These are phyloP conservation scores for Ceratocystis variospora DNA, from an alignment of 2,329 filamentous ascomycete species.

Conservation along the genomic window DNA sequence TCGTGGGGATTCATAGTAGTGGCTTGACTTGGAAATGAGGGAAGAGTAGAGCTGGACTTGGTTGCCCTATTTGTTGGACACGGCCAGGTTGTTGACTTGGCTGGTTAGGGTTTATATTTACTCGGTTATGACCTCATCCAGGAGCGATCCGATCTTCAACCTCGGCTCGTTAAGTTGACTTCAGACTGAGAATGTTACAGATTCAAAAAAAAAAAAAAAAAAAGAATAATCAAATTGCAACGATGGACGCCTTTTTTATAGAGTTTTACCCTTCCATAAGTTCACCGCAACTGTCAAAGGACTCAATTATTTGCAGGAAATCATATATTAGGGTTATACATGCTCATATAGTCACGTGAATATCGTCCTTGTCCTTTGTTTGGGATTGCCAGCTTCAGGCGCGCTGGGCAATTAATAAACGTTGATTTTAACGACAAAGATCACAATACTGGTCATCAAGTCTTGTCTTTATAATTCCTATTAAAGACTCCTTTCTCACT, in stretches of 20 bases:
- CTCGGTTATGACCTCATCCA: background rate
- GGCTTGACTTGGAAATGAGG: conserved; percentile 3
- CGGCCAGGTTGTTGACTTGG: background rate
- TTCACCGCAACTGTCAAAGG: background rate
- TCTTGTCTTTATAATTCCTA: too few species aligned
- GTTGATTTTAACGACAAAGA: too few species aligned
- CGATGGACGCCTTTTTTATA: background rate
- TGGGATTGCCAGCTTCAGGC: background rate
- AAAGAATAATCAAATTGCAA: too few species aligned
- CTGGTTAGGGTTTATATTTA: background rate
- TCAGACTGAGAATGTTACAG: background rate
- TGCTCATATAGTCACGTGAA: background rate
- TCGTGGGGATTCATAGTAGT: conserved; percentile 9
- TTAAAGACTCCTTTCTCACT: background rate
- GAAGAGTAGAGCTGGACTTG: background rate
- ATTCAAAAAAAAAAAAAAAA: too few species aligned
- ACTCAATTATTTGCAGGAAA: background rate
- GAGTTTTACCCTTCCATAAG: background rate
- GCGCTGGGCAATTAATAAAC: background rate
- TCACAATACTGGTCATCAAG: too few species aligned
- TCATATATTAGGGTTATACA: background rate
- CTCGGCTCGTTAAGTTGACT: background rate
- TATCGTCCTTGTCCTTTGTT: background rate
- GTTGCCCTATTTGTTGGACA: background rate
- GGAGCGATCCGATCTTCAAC: background rate